phyloP scores from a whole-genome alignment of 1,284 basidiomycete genomes.

The Pascua guehoae region DNA sequence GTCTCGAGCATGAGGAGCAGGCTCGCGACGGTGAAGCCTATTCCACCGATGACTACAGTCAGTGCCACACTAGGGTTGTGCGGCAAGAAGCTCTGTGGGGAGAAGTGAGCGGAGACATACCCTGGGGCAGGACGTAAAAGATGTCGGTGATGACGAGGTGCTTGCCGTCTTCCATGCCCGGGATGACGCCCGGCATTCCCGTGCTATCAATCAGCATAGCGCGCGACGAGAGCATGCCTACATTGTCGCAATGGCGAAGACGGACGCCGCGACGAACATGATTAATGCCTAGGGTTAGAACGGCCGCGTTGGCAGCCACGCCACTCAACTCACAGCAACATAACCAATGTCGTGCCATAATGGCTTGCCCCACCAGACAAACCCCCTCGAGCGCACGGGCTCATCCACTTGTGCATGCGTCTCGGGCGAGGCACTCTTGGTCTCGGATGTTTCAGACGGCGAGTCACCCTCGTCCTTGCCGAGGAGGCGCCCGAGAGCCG shows the following conservation, averaged over 20 bases:
- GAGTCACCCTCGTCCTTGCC: conserved; percentile 2
- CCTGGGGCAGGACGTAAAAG: conserved; percentile 55
- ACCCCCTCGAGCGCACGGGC: background rate
- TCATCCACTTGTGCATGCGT: background rate
- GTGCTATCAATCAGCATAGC: conserved; percentile 36
- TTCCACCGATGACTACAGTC: conserved; percentile 58
- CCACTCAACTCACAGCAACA: conserved; percentile 5
- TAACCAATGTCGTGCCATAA: conserved; percentile 8
- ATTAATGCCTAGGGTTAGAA: conserved; percentile 45
- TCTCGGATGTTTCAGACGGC: background rate
- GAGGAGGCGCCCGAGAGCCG: conserved; percentile 27
- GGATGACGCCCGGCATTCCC: conserved; percentile 56
- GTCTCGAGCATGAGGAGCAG: conserved; percentile 58
- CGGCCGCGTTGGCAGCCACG: too few relatives aligned
- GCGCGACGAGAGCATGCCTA: conserved; percentile 14
- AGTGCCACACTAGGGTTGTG: background rate
- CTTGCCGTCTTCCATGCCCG: conserved; percentile 23
- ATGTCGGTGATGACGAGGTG: conserved; percentile 40
- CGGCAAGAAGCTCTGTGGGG: too few relatives aligned
- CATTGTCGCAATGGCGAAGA: conserved; percentile 60
- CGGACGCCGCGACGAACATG: conserved; percentile 56
- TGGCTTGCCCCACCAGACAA: conserved; percentile 4
- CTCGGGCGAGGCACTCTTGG: background rate
- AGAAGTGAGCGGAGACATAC: conserved; percentile 13
- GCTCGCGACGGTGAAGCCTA: conserved; percentile 58